Percentiles rank a stretch among this genome's conserved stretches.
These are phyloP conservation scores for Flaveria linearis DNA, from an alignment of 129 eudicot species.

Conservation along the genomic window DNA sequence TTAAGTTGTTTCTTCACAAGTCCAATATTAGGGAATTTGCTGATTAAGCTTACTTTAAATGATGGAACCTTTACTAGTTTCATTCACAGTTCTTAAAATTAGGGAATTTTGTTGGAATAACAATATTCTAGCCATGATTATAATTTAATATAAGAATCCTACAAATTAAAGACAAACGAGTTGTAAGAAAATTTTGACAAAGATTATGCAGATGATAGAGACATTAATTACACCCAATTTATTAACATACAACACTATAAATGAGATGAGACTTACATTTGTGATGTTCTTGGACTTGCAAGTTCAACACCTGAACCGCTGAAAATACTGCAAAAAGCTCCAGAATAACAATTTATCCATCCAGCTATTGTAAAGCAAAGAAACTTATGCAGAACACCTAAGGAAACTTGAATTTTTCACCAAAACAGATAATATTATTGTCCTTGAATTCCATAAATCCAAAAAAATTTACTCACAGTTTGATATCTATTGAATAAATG, in stretches of 20 bases:
- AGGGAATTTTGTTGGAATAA: neutral
- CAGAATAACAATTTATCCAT: constrained; percentile 17
- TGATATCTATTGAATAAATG: neutral
- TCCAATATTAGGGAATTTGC: neutral
- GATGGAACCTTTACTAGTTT: constrained; percentile 27
- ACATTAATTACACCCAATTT: neutral
- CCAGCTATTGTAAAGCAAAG: constrained; percentile 4
- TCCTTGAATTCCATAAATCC: constrained; percentile 7
- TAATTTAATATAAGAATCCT: neutral
- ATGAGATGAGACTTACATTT: constrained; percentile 50
- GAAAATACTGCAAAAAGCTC: constrained; percentile 70
- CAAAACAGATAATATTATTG: constrained; percentile 2
- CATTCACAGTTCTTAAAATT: neutral
- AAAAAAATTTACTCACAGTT: neutral
- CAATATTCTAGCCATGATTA: constrained; percentile 17
- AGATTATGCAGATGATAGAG: constrained; percentile 1
- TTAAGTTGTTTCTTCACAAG: constrained; percentile 24
- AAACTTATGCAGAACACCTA: neutral
- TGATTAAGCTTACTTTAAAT: neutral
- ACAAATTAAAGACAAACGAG: constrained; percentile 16
- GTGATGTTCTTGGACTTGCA: constrained; percentile 82
- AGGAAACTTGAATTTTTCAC: neutral
- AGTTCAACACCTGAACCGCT: constrained; percentile 94
- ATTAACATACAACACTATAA: constrained; percentile 11
- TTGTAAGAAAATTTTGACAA: constrained; percentile 9